Percentiles rank a stretch among this genome's conserved stretches.
Conservation (phyloP, 1,139 yeast species). For the Yamadazyma membranifaciens region DNA sequence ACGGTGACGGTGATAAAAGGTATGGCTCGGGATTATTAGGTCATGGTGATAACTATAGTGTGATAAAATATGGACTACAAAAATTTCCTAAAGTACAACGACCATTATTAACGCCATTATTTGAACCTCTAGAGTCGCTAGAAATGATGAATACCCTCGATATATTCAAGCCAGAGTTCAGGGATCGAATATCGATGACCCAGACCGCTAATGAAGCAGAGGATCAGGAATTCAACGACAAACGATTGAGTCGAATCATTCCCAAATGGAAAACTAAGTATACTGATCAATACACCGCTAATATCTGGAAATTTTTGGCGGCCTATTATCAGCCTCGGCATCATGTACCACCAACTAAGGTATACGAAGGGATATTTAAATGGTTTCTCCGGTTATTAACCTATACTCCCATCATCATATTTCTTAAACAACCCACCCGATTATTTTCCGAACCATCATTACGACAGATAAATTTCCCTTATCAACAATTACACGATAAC, state of each 20-base stretch:
- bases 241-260: slow-evolving; percentile 2
- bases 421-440: slow-evolving; percentile 28
- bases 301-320: slow-evolving; percentile 12
- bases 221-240: background rate
- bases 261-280: background rate
- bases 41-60: background rate
- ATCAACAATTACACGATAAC: slow-evolving; percentile 14
- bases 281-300: background rate
- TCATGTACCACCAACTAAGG: slow-evolving; percentile 7
- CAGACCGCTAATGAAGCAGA: background rate
- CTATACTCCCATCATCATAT: slow-evolving; percentile 32
- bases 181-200: background rate
- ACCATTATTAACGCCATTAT: slow-evolving; percentile 8
- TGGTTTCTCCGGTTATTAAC: slow-evolving; percentile 30
- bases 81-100: slow-evolving; percentile 1
- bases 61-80: background rate
- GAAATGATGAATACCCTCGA: slow-evolving; percentile 9
- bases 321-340: slow-evolving; percentile 10
- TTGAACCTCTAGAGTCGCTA: slow-evolving; percentile 8
- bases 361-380: slow-evolving; percentile 19
- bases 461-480: slow-evolving; percentile 25
- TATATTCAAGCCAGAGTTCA: slow-evolving; percentile 10
- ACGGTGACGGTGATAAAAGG: background rate
- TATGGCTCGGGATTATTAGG: background rate
- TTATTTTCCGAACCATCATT: slow-evolving; percentile 30